phyloP scores from a whole-genome alignment of 2,329 filamentous ascomycete species.

The Tolypocladium endophyticum region DNA sequence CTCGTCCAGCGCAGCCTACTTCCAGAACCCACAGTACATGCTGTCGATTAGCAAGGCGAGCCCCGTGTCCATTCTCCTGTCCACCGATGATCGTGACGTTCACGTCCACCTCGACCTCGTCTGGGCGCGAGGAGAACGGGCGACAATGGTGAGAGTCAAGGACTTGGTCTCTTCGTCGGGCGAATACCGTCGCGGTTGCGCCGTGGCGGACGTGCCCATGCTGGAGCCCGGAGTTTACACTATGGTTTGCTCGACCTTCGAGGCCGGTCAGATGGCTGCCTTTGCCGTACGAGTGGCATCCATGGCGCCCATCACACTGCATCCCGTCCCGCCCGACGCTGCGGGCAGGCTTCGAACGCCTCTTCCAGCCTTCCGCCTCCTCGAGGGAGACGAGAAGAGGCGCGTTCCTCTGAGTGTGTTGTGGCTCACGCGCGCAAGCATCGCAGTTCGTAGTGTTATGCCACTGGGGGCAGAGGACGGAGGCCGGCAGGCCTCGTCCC shows the following conservation, averaged over 20 bases:
- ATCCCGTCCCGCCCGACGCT: conserved; percentile 57
- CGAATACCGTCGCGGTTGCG: conserved; percentile 78
- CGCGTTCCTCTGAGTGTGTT: conserved; percentile 27
- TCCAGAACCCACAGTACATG: conserved; percentile 79
- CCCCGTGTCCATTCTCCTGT: conserved; percentile 63
- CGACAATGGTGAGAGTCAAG: conserved; percentile 57
- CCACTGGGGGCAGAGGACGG: conserved; percentile 12
- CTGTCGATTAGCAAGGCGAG: conserved; percentile 47
- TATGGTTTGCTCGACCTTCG: conserved; percentile 83
- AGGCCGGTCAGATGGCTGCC: conserved; percentile 61
- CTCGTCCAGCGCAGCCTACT: conserved; percentile 63
- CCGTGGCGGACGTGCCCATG: conserved; percentile 50
- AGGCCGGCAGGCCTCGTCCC: conserved; percentile 31
- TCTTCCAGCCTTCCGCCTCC: conserved; percentile 46
- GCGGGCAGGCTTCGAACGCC: conserved; percentile 61
- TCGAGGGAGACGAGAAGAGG: conserved; percentile 24
- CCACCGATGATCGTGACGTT: conserved; percentile 53
- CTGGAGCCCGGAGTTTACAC: conserved; percentile 72
- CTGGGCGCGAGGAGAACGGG: conserved; percentile 63
- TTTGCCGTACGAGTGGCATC: conserved; percentile 71
- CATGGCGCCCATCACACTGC: conserved; percentile 42
- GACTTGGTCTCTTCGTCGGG: conserved; percentile 76
- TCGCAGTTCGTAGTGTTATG: conserved; percentile 19
- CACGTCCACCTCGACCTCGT: conserved; percentile 79
- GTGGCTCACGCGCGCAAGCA: conserved; percentile 46